Evolutionary conservation across 1,284 basidiomycete species (phyloP).

Genomic region (Ustilago bromivora): DNA sequence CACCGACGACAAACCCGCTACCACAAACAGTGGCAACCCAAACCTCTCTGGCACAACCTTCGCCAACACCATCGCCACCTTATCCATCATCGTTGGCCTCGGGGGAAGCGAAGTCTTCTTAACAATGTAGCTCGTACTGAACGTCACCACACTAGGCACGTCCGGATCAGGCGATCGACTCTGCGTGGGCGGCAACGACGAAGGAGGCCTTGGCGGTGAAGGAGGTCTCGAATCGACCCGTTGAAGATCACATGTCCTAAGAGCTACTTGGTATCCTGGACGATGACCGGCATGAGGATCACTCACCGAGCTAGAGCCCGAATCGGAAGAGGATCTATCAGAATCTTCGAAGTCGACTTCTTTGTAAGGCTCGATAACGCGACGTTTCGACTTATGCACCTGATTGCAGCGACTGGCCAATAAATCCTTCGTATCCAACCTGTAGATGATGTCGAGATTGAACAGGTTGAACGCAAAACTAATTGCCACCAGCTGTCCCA

Average conservation of each 20-base stretch:
- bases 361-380: slow-evolving; percentile 16
- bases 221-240: not conserved
- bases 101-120: slow-evolving; percentile 29
- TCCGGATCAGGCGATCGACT: slow-evolving; percentile 18
- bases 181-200: slow-evolving; percentile 15
- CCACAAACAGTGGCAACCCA: slow-evolving; percentile 69
- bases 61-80: slow-evolving; percentile 17
- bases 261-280: not conserved
- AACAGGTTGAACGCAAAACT: slow-evolving; percentile 79
- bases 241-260: not conserved
- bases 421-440: slow-evolving; percentile 49
- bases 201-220: not conserved
- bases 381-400: slow-evolving; percentile 13
- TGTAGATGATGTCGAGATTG: slow-evolving; percentile 74
- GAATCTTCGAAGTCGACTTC: not conserved
- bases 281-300: not conserved
- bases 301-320: not conserved
- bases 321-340: not conserved
- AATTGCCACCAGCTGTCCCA: slow-evolving; percentile 81
- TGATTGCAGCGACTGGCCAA: slow-evolving; percentile 15
- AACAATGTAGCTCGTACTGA: slow-evolving; percentile 19
- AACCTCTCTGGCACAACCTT: slow-evolving; percentile 26
- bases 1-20: slow-evolving; percentile 74
- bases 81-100: slow-evolving; percentile 25
- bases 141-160: slow-evolving; percentile 1